Percentiles rank a stretch among this genome's conserved stretches.
phyloP scores from a whole-genome alignment of 306 rosid species.

The Acmispon strigosus region DNA sequence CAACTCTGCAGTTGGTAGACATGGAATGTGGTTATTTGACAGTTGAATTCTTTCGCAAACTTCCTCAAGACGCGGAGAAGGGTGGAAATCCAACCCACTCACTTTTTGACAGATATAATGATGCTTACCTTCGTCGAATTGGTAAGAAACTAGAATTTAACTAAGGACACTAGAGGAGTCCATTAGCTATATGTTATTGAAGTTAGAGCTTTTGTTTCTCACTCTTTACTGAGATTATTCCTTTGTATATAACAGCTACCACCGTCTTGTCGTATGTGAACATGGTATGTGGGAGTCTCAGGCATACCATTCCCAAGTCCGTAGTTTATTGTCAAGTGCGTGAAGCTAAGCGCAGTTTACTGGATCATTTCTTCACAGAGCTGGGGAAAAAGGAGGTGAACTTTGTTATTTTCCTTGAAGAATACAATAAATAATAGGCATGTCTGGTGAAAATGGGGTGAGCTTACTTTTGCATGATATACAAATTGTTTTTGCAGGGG shows the following conservation, averaged over 20 bases:
- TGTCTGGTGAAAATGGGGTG: neutral
- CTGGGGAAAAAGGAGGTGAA: constrained; percentile 81
- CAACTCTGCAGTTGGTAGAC: constrained; percentile 77
- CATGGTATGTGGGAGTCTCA: constrained; percentile 79
- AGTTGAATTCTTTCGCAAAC: constrained; percentile 91
- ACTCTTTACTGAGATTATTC: constrained; percentile 8
- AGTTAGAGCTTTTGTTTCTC: neutral
- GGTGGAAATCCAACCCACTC: constrained; percentile 97
- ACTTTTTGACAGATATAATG: constrained; percentile 88
- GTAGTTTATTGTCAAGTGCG: constrained; percentile 94
- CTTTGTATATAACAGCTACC: constrained; percentile 46
- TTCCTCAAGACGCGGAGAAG: constrained; percentile 94
- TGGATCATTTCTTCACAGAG: constrained; percentile 84
- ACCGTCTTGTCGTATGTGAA: constrained; percentile 85
- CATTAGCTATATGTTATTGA: neutral
- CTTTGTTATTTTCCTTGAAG: constrained; percentile 11
- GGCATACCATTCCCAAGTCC: constrained; percentile 92
- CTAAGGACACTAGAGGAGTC: neutral
- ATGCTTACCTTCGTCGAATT: constrained; percentile 81
- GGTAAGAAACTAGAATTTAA: constrained; percentile 34
- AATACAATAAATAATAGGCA: neutral
- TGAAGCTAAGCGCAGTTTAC: constrained; percentile 86
- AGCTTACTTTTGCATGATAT: neutral
- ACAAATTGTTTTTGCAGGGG: constrained; percentile 35
- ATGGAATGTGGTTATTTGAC: constrained; percentile 92